phyloP scores from a whole-genome alignment of 192 early-diverging fungal species.

The Backusella australiensis region DNA sequence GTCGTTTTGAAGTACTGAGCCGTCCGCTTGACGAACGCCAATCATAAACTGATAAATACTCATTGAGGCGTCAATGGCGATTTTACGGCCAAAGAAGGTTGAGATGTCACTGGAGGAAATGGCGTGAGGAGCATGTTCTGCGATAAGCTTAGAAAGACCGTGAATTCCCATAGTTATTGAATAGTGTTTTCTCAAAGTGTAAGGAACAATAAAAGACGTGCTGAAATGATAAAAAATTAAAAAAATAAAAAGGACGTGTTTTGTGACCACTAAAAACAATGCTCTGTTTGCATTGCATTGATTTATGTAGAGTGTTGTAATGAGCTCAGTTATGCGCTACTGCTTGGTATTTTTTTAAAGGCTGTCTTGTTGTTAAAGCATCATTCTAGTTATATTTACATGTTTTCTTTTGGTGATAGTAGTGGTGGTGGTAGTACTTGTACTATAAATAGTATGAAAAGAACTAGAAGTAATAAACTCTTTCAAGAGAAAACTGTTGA shows the following conservation, averaged over 20 bases:
- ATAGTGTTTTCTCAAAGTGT: too few species aligned
- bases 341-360: too few species aligned
- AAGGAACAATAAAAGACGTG: not conserved
- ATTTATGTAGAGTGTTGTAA: not conserved
- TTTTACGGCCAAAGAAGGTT: constrained; percentile 90
- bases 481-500: too few species aligned
- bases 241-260: not conserved
- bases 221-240: not conserved
- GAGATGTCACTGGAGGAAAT: constrained; percentile 83
- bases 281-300: not conserved
- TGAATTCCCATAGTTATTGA: constrained; percentile 66
- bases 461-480: too few species aligned
- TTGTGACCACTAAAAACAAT: not conserved
- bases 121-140: constrained; percentile 84
- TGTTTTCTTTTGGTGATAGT: too few species aligned
- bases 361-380: too few species aligned
- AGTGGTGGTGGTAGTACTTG: too few species aligned
- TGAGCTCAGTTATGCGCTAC: too few species aligned
- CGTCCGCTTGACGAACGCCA: constrained; percentile 87
- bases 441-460: too few species aligned
- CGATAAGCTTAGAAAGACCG: constrained; percentile 89
- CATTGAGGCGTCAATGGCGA: constrained; percentile 98
- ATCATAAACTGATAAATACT: constrained; percentile 99
- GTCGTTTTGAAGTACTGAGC: constrained; percentile 85
- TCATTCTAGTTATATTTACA: too few species aligned